Percentiles rank a stretch among this genome's conserved stretches.
Evolutionary conservation across 805 yeast species (phyloP).

Genomic region (Zygosaccharomyces rouxii): DNA sequence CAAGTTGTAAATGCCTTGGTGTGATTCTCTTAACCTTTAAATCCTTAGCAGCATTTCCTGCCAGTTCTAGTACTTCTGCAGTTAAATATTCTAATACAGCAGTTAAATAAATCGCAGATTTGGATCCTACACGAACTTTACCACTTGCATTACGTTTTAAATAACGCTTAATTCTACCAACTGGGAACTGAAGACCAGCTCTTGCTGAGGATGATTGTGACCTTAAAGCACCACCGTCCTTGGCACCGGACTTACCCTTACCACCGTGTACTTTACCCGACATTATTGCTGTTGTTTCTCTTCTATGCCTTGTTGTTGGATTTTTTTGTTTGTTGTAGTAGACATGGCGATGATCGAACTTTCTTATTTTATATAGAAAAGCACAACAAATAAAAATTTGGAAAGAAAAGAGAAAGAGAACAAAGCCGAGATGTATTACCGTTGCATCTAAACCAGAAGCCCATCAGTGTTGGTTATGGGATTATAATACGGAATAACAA

Average conservation of each 20-base stretch:
- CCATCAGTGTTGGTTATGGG: too few species aligned
- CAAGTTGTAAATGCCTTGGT: conserved; percentile 94
- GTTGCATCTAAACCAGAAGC: too few species aligned
- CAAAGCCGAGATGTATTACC: too few species aligned
- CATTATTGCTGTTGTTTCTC: conserved; percentile 41
- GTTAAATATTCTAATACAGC: conserved; percentile 95
- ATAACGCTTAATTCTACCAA: conserved; percentile 97
- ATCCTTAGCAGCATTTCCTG: conserved; percentile 98
- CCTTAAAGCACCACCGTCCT: conserved; percentile 49
- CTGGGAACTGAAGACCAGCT: conserved; percentile 95
- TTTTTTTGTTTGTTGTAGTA: not conserved
- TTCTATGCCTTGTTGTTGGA: not conserved
- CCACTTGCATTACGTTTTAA: conserved; percentile 87
- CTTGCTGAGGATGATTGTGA: conserved; percentile 89
- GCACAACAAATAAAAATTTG: not conserved
- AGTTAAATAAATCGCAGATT: conserved; percentile 91
- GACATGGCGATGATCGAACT: not conserved
- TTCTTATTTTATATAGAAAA: not conserved
- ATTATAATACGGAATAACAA: too few species aligned
- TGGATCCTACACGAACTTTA: conserved; percentile 82
- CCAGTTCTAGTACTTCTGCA: conserved; percentile 95
- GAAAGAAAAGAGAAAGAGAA: not conserved
- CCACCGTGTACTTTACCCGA: conserved; percentile 97
- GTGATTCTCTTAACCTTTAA: conserved; percentile 93
- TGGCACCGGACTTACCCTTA: conserved; percentile 89